Evolutionary conservation across 1,284 basidiomycete genomes (phyloP).

Genomic region (Phellinidium pouzarii): DNA sequence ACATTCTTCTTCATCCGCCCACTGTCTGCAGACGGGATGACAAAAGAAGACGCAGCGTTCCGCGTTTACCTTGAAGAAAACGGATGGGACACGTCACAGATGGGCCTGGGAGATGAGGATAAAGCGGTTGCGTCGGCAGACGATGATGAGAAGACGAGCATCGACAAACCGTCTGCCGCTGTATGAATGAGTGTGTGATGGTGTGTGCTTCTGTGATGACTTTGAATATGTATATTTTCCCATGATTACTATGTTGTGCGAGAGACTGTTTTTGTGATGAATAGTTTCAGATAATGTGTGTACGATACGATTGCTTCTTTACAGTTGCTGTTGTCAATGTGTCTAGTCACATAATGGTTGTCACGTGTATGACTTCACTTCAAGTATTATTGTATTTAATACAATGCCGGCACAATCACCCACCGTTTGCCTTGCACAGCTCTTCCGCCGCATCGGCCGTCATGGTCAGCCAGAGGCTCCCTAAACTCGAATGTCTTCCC

Average conservation of each 20-base stretch:
- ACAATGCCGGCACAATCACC: neutral
- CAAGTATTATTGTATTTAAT: no score
- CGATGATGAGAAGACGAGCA: constrained; percentile 14
- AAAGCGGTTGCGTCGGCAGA: constrained; percentile 14
- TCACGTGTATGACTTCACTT: neutral
- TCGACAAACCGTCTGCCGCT: neutral
- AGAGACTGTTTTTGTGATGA: no score
- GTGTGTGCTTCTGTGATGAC: neutral
- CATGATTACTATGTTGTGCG: no score
- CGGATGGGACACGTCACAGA: constrained; percentile 68
- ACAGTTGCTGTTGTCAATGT: no score
- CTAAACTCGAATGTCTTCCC: constrained; percentile 11
- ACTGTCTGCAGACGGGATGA: constrained; percentile 74
- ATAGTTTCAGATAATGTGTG: no score
- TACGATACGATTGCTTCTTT: no score
- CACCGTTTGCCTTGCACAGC: constrained; percentile 7
- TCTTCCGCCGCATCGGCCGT: neutral
- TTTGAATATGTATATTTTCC: neutral
- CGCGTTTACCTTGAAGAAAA: constrained; percentile 70
- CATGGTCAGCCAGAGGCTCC: constrained; percentile 10
- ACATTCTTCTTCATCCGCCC: constrained; percentile 73
- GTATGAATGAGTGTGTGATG: neutral
- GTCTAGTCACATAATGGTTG: no score
- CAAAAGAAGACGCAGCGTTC: constrained; percentile 74
- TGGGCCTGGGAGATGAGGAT: constrained; percentile 43